Evolutionary conservation across 148 eudicot species (phyloP).

Genomic region (Chenopodium berlandieri): DNA sequence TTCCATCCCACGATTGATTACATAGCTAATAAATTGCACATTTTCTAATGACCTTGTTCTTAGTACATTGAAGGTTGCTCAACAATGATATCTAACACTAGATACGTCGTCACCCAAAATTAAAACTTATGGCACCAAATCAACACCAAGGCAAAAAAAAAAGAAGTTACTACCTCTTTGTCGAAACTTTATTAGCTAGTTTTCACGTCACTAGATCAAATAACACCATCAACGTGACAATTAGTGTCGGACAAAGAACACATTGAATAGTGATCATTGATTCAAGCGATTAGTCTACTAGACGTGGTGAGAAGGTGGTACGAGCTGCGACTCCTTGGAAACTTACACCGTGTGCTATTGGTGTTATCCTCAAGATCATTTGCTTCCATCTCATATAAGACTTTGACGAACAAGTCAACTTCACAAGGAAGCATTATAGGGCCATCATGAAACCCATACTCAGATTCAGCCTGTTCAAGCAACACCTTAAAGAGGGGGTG

Average conservation of each 20-base stretch:
- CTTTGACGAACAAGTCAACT: conserved; percentile 46
- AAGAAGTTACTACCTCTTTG: not conserved
- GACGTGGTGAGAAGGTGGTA: conserved; percentile 36
- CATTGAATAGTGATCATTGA: not conserved
- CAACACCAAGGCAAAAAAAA: not conserved
- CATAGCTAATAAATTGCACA: not conserved
- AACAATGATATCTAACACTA: not conserved
- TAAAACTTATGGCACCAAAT: not conserved
- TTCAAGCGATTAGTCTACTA: conserved; percentile 22
- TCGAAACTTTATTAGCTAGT: not conserved
- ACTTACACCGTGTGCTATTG: conserved; percentile 19
- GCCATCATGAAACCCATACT: conserved; percentile 61
- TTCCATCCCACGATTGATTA: not conserved
- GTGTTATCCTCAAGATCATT: conserved; percentile 1
- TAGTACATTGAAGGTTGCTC: not conserved
- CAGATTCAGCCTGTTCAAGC: conserved; percentile 68
- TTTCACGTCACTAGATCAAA: not conserved
- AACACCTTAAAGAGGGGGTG: conserved; percentile 59
- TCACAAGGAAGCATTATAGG: conserved; percentile 71
- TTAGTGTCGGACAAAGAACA: not conserved
- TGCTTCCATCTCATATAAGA: conserved; percentile 50
- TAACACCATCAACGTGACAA: not conserved
- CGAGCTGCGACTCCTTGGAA: conserved; percentile 26
- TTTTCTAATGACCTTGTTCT: not conserved
- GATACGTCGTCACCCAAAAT: not conserved